A percentile compares a stretch with the other conserved stretches of the same genome.
Conservation (phyloP, 1,139 yeast genomes). For the Saccharomyces hybrid region DNA sequence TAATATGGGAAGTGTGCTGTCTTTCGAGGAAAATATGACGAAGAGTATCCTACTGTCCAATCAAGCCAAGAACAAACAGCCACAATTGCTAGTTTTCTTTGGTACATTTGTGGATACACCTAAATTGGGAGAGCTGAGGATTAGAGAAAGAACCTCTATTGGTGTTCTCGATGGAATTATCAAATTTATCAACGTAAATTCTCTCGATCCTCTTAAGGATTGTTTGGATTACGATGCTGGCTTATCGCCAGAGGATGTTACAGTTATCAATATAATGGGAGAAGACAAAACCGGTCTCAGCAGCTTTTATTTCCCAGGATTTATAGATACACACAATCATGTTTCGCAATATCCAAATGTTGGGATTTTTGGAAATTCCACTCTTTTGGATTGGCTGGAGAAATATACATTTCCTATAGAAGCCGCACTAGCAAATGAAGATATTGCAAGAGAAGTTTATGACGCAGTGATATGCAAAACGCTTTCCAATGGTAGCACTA, state of each 20-base stretch:
- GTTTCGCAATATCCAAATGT: conserved; percentile 95
- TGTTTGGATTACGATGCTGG: conserved; percentile 17
- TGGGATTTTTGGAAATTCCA: conserved; percentile 82
- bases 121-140: conserved; percentile 40
- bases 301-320: conserved; percentile 80
- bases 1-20: no score
- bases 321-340: conserved; percentile 91
- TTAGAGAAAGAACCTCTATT: conserved; percentile 41
- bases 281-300: conserved; percentile 29
- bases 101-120: conserved; percentile 59
- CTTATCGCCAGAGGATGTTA: conserved; percentile 10
- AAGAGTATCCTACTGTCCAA: no score
- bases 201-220: conserved; percentile 20
- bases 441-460: conserved; percentile 57
- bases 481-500: conserved; percentile 74
- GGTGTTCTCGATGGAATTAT: conserved; percentile 41
- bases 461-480: conserved; percentile 65
- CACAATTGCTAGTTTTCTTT: no score
- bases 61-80: no score
- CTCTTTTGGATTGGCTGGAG: conserved; percentile 81
- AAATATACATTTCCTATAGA: conserved; percentile 87
- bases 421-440: conserved; percentile 44
- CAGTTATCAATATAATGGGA: conserved; percentile 16
- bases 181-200: conserved; percentile 18
- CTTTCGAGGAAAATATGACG: no score